Evolutionary conservation across 768 basidiomycete genomes (phyloP), one percentile per base, ranked within the genome.

Genomic region (Agrocybe praecox): DNA sequence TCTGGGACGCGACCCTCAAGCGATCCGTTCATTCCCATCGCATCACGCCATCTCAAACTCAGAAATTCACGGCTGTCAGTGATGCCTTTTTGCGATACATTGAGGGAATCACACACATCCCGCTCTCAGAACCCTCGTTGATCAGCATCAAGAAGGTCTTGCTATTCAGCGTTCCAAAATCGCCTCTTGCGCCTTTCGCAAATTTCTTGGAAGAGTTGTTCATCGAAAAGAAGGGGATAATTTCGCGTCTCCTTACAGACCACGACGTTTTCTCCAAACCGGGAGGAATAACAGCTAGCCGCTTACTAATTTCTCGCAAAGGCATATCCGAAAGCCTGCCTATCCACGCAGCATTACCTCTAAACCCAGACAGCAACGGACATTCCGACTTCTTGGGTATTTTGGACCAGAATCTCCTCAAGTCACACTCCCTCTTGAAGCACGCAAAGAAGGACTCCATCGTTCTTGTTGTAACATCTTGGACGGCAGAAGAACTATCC

Each of bases 221-320:
- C 71, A 57, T 78, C 17, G 69, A 76, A 4, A 81, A 76, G 58
- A 72, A 80, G 32, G 74, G 72, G 17, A 76, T 94, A 19, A 69
- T 75, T 5, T 75, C 85, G 17, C 87, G 88, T 57, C 82, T 86
- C 44, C 73, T 91, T 29, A 83, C 82, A 17, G 85, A 87, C 56
- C 76, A 88, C 70, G 94, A 96, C 67, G 82, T 84, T 29, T 87
- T 90, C 72, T 90, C 89, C 19, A 87, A 82, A 62, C 76, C 80
- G 18, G 89, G 87, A 36, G 92, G 89, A 11, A 77, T 94, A 49
- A 79, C 83, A 14, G 84, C 83, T 14, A 84, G 86, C 65, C 81
- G 89, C 14, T 75, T 95, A 43, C 67, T 92, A n/a, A 76, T 96
- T 26, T 77, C 85, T 2, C 74, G 82, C 12, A 79, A 79, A 2